Evolutionary conservation across 78 protist genomes (phyloP).

Genomic region (Goniomonas avonlea): DNA sequence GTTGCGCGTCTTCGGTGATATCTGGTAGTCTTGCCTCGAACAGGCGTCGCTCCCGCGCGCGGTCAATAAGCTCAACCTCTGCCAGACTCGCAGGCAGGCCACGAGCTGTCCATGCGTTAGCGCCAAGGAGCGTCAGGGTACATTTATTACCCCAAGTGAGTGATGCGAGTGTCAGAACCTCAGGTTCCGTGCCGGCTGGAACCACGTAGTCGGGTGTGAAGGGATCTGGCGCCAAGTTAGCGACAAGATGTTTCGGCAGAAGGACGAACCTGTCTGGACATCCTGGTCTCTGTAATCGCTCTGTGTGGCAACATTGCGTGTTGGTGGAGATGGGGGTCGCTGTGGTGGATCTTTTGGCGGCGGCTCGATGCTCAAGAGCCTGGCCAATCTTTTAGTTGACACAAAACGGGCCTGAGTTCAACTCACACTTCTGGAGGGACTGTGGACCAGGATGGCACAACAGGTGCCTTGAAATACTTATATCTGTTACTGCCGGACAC

Average conservation of each 20-base stretch:
- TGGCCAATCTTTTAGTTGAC: not conserved
- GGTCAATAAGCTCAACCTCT: constrained; percentile 63
- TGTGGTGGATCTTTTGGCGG: not conserved
- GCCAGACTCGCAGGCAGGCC: constrained; percentile 62
- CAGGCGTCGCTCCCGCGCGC: constrained; percentile 41
- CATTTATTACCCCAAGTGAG: constrained; percentile 22
- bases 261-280: constrained; percentile 74
- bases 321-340: not conserved
- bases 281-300: constrained; percentile 59
- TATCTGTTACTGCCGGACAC: not conserved
- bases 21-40: constrained; percentile 64
- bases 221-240: too few relatives aligned
- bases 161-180: constrained; percentile 51
- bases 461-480: constrained; percentile 22
- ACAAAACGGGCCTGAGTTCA: too few relatives aligned
- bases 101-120: not conserved
- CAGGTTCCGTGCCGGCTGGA: constrained; percentile 50
- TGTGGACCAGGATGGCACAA: constrained; percentile 5
- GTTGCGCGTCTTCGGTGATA: constrained; percentile 24
- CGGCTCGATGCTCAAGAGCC: not conserved
- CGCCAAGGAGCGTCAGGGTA: not conserved
- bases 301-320: constrained; percentile 10
- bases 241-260: too few relatives aligned
- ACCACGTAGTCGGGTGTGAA: constrained; percentile 66
- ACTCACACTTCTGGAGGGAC: constrained; percentile 28